Evolutionary conservation across 2,329 filamentous ascomycete species (phyloP).

Genomic region (Fusarium pseudograminearum): DNA sequence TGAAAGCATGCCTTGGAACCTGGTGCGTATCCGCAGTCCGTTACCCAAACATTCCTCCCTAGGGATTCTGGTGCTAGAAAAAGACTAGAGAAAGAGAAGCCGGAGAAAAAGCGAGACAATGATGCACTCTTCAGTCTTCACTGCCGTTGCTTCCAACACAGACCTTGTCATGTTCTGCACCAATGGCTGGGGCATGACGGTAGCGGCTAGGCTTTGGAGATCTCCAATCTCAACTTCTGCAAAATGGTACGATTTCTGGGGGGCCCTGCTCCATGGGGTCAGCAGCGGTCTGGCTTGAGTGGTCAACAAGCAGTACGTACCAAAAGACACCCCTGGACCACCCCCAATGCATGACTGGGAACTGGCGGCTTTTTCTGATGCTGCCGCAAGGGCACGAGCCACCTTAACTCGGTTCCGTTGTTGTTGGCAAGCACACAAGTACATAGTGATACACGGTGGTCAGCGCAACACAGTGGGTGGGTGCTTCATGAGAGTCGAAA

Average conservation of each 20-base stretch:
- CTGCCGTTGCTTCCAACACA: slow-evolving; percentile 33
- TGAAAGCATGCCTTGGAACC: not conserved
- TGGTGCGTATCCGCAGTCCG: slow-evolving; percentile 1
- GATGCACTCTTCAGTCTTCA: slow-evolving; percentile 26
- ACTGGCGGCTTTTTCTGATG: slow-evolving; percentile 21
- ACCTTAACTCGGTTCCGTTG: slow-evolving; percentile 12
- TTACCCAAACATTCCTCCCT: slow-evolving; percentile 3
- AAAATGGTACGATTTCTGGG: slow-evolving; percentile 49
- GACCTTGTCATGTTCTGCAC: slow-evolving; percentile 38
- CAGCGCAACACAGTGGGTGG: slow-evolving; percentile 6
- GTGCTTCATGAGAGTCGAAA: not conserved
- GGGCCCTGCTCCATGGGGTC: slow-evolving; percentile 39
- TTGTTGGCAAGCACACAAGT: slow-evolving; percentile 3
- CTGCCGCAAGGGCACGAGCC: slow-evolving; percentile 17
- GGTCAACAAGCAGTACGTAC: slow-evolving; percentile 37
- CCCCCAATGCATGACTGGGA: slow-evolving; percentile 39
- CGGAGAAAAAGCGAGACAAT: slow-evolving; percentile 36
- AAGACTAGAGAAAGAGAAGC: slow-evolving; percentile 15
- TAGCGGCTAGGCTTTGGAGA: slow-evolving; percentile 47
- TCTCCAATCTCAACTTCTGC: slow-evolving; percentile 47
- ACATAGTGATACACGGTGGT: not conserved
- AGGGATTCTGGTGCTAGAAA: not conserved
- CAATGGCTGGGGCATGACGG: slow-evolving; percentile 43
- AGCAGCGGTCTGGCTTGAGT: slow-evolving; percentile 42
- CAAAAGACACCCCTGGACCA: slow-evolving; percentile 35